Conservation (phyloP, 2,329 filamentous ascomycete species). For the Botrytis deweyae region DNA sequence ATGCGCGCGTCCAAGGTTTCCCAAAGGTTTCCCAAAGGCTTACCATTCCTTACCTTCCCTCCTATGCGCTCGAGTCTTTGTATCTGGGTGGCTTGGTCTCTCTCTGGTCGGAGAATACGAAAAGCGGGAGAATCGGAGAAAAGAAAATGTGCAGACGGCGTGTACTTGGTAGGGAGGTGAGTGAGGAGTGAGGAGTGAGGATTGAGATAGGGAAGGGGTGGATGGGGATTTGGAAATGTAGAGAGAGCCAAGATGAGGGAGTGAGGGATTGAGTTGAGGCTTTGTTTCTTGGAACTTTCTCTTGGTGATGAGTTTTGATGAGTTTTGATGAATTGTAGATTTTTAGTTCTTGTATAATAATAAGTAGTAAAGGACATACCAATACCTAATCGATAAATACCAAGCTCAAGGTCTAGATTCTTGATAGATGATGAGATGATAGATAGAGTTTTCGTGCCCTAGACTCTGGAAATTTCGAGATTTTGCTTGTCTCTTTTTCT, state of each 20-base stretch:
- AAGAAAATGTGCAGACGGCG: background rate
- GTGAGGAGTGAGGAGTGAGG: background rate
- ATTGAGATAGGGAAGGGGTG: background rate
- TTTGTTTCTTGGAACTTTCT: background rate
- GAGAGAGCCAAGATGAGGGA: background rate
- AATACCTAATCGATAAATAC: background rate
- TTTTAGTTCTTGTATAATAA: background rate
- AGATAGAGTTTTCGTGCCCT: background rate
- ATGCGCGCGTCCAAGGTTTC: background rate
- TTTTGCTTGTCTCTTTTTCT: background rate
- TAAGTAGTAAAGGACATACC: background rate
- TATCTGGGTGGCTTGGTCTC: background rate
- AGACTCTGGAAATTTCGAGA: background rate
- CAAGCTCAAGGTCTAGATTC: background rate
- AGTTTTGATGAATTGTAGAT: background rate
- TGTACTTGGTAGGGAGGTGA: background rate
- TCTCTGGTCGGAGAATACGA: background rate
- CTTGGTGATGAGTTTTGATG: background rate
- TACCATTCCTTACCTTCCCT: background rate
- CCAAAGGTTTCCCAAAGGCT: background rate
- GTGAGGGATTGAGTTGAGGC: background rate
- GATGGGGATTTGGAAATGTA: background rate
- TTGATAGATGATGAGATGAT: too few relatives aligned
- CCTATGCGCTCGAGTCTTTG: background rate
- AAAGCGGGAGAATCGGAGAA: background rate